Evolutionary conservation across 2,329 filamentous ascomycete species (phyloP), one percentile per base, ranked within the genome.

Genomic region (Coccinonectria pachysandricola): DNA sequence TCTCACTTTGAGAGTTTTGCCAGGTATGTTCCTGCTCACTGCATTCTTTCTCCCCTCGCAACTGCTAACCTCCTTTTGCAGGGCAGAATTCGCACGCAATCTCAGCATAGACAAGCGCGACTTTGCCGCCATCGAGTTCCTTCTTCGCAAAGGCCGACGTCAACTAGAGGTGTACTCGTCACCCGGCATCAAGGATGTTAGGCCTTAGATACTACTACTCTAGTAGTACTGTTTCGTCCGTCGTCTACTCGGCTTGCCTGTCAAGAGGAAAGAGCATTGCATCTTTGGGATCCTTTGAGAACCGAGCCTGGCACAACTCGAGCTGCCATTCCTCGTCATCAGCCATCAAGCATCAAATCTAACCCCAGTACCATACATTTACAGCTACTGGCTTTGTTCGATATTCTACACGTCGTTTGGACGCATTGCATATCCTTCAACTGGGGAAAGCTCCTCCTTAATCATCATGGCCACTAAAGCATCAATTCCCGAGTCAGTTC

Each of bases 111-210:
- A 81, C 53, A 91, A 84, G 57, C 85, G 83, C 42, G 85, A 94
- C 48, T 94, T 94, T 54, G 65, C 68, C 10, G 78, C 85, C 5
- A 79, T 95, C 31, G 87, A 95, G 54, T 91, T 84, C 52, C 61
- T 93, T 17, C 51, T 95, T 26, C 71, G 87, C 34, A 88, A 84
- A 52, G 87, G 87, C 12, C 68, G 72, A 20, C 71, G 83, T 22
- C 85, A 94, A 50, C 62, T 95, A 11, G 84, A 93, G 37, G 70
- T 76, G 23, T 91, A 91, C 56, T 73, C 79, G n/a, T 72, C 78
- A 5, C 75, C 80, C 14, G 79, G 79, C 3, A 86, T 93, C 45
- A 83, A 75, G 46, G 83, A 91, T 52, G 77, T 92, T 34, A 59
- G 56, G 37, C 65, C 46, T 50, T 48, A 42, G n/a, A n/a, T n/a